phyloP scores from a whole-genome alignment of 148 eudicot species.

The Nepenthes mirabilis region DNA sequence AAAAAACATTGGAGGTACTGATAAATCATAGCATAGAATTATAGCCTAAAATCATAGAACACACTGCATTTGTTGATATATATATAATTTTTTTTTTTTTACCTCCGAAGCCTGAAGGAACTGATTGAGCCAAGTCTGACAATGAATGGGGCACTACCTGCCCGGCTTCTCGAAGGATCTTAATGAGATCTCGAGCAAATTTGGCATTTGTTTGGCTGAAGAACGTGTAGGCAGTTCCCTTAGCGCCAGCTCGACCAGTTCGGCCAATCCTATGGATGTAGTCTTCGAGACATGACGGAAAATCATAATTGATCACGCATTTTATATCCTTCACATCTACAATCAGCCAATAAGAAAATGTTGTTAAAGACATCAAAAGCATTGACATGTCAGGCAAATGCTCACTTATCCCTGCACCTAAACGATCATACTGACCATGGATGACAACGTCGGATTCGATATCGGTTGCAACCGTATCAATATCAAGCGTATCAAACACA shows the following conservation, averaged over 20 bases:
- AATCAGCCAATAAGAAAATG: conserved; percentile 8
- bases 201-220: conserved; percentile 82
- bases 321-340: conserved; percentile 99
- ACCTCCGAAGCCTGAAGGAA: conserved; percentile 49
- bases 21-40: background rate
- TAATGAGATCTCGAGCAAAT: conserved; percentile 62
- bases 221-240: conserved; percentile 79
- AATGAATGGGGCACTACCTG: conserved; percentile 66
- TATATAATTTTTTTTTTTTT: conserved; percentile 2
- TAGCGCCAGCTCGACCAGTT: conserved; percentile 98
- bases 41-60: background rate
- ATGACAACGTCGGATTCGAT: too few species aligned
- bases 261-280: conserved; percentile 96
- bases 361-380: conserved; percentile 7
- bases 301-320: conserved; percentile 89
- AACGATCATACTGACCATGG: conserved; percentile 22
- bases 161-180: conserved; percentile 89
- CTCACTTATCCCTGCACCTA: conserved; percentile 90
- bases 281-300: conserved; percentile 84
- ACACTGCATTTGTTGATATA: background rate
- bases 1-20: too few species aligned
- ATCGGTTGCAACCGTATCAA: too few species aligned
- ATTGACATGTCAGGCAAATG: conserved; percentile 9
- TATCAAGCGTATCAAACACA: too few species aligned
- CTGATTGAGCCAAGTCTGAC: conserved; percentile 52